A percentile compares a stretch with the other conserved stretches of the same genome.
Evolutionary conservation across 2,329 filamentous ascomycete species (phyloP).

Genomic region (Cladosporium cucumerinum): DNA sequence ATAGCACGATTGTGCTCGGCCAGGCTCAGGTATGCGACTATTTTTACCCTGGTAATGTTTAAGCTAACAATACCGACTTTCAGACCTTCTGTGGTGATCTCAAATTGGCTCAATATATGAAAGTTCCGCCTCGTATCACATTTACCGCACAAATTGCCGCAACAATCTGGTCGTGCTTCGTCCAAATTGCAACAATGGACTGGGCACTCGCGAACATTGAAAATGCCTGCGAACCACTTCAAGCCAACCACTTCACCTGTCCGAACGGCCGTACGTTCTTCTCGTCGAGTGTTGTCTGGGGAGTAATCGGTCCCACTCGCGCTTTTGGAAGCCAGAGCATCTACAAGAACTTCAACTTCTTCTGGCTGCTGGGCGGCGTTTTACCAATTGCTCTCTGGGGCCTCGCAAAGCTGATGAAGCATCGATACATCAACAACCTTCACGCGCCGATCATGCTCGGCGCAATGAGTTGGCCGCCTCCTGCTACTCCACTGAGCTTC

Average conservation of each 20-base stretch:
- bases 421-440: slow-evolving; percentile 21
- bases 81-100: slow-evolving; percentile 78
- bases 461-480: slow-evolving; percentile 79
- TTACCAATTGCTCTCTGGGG: slow-evolving; percentile 73
- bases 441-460: slow-evolving; percentile 70
- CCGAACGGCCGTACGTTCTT: slow-evolving; percentile 85
- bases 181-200: slow-evolving; percentile 80
- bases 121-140: slow-evolving; percentile 74
- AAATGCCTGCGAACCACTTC: slow-evolving; percentile 71
- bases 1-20: slow-evolving; percentile 59
- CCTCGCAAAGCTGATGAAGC: slow-evolving; percentile 40
- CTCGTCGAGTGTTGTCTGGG: slow-evolving; percentile 87
- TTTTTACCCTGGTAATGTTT: too few species aligned
- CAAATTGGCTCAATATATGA: slow-evolving; percentile 86
- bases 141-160: slow-evolving; percentile 76
- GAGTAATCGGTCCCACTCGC: slow-evolving; percentile 72
- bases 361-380: slow-evolving; percentile 72
- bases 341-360: slow-evolving; percentile 76
- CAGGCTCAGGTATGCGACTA: slow-evolving; percentile 60
- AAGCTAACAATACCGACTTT: background rate
- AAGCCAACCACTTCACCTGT: slow-evolving; percentile 85
- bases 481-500: slow-evolving; percentile 77
- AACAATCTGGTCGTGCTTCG: slow-evolving; percentile 71
- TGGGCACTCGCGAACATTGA: slow-evolving; percentile 83
- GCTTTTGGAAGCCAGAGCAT: slow-evolving; percentile 76